Evolutionary conservation across 2,329 filamentous ascomycete species (phyloP), one percentile per base, ranked within the genome.

Genomic region (Coniochaeta prunicola): DNA sequence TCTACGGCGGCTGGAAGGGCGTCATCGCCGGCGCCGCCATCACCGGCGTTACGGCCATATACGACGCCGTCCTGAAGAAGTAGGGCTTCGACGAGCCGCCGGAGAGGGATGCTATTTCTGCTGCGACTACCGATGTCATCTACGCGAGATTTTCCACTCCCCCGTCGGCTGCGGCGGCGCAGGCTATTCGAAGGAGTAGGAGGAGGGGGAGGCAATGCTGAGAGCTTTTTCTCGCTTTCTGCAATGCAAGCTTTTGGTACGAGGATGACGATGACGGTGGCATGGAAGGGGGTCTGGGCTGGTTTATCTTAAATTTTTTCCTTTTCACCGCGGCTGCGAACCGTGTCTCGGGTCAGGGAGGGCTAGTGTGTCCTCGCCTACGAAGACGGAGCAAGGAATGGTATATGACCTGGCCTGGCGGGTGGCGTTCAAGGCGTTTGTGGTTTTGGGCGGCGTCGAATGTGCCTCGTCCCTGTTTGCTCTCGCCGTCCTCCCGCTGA

Each of bases 41-140:
- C 64, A 88, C 87, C 4, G 82, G 82, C 24, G 68, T 92, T 30
- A 79, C 86, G 54, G 88, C 87, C 63, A 74, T 94, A 62, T 94
- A 92, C 72, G 90, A 93, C 64, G 90, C 89, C 40, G 85, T 90
- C 26, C 74, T 92, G 69, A 87, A 82, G 75, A 90, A 86, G 71
- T 88, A 79, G 67, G 54, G 6, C 6, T 7, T 30, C 45, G 45
- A 21, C 10, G 21, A 17, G 24, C 24, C 24, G 8, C 13, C 13
- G 45, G 45, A 2, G 45, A 13, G 30, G 17, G 45, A 28, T 17
- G 45, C n/a, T 24, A 21, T 48, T n/a, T 4, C 26, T 10, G 21
- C 42, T 12, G 21, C n/a, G 21, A n/a, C n/a, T n/a, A n/a, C 33
- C 12, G 33, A 40, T n/a, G 38, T 40, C 5, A 13, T 45, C 9